A percentile compares a stretch with the other conserved stretches of the same genome.
Conservation (phyloP, 225 moss, liverwort and hornwort genomes). For the Anthoceros angustus region DNA sequence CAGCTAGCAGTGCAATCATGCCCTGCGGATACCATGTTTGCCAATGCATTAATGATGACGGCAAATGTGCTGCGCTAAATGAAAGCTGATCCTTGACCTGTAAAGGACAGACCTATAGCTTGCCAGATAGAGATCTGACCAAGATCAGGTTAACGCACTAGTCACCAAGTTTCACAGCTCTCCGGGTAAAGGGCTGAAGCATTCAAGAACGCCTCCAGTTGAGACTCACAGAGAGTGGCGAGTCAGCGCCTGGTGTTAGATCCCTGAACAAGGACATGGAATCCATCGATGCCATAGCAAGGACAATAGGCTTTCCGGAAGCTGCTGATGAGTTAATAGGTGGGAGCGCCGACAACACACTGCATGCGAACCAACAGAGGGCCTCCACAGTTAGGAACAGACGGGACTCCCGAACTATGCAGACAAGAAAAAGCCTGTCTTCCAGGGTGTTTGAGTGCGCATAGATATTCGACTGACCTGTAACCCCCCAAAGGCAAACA, state of each 20-base stretch:
- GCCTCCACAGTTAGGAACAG: neutral
- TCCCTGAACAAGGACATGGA: slow-evolving; percentile 84
- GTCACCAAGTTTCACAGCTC: neutral
- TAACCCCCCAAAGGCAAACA: slow-evolving; percentile 91
- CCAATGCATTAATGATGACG: neutral
- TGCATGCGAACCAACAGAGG: slow-evolving; percentile 10
- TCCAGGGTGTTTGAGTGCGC: neutral
- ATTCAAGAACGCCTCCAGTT: neutral
- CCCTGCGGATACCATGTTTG: slow-evolving; percentile 24
- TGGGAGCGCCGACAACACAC: slow-evolving; percentile 75
- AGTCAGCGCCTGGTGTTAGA: slow-evolving; percentile 73
- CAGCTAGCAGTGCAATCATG: slow-evolving; percentile 81
- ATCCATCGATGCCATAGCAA: slow-evolving; percentile 80
- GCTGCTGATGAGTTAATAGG: slow-evolving; percentile 50
- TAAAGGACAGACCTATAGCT: too few relatives aligned
- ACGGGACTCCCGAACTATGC: neutral
- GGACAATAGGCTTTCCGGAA: slow-evolving; percentile 41
- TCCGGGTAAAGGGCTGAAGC: neutral
- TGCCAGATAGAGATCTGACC: neutral
- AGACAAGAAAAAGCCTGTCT: neutral
- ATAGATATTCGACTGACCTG: slow-evolving; percentile 12
- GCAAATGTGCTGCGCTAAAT: too few relatives aligned
- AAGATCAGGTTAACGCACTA: neutral
- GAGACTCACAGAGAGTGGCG: slow-evolving; percentile 58
- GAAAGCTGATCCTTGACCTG: too few relatives aligned